Evolutionary conservation across 2,329 filamentous ascomycete species (phyloP).

Genomic region (Scolecobasidium constrictum): DNA sequence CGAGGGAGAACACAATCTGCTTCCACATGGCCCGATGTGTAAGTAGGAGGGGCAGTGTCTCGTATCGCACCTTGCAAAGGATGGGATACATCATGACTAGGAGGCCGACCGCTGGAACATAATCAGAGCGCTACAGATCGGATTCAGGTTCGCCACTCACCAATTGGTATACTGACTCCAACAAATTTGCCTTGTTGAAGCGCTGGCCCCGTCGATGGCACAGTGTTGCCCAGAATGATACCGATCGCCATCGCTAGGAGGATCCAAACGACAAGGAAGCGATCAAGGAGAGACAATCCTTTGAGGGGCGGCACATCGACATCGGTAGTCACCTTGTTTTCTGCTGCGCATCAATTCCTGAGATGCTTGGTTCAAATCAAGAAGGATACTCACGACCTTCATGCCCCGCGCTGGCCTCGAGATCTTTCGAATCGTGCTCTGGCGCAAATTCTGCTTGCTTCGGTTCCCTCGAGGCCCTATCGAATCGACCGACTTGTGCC

Average conservation of each 20-base stretch:
- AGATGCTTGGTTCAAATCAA: no score
- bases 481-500: no score
- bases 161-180: constrained; percentile 55
- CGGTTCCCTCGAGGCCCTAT: no score
- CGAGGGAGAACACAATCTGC: constrained; percentile 65
- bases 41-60: constrained; percentile 60
- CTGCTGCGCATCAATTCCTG: background rate
- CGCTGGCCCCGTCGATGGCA: constrained; percentile 47
- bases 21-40: constrained; percentile 55
- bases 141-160: constrained; percentile 24
- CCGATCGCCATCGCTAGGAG: constrained; percentile 67
- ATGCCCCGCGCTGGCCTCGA: no score
- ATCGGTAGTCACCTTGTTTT: background rate
- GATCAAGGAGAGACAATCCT: constrained; percentile 19
- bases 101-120: constrained; percentile 66
- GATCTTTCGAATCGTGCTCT: no score
- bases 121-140: background rate
- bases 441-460: no score
- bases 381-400: no score
- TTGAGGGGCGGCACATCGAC: constrained; percentile 3
- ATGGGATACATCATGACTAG: constrained; percentile 94
- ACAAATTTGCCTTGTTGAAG: constrained; percentile 64
- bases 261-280: constrained; percentile 49
- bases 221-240: constrained; percentile 66
- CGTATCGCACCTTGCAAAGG: constrained; percentile 73